Percentiles rank a stretch among this genome's conserved stretches.
Conservation (phyloP, 805 yeast genomes). For the Jamesozyma gamospora region DNA sequence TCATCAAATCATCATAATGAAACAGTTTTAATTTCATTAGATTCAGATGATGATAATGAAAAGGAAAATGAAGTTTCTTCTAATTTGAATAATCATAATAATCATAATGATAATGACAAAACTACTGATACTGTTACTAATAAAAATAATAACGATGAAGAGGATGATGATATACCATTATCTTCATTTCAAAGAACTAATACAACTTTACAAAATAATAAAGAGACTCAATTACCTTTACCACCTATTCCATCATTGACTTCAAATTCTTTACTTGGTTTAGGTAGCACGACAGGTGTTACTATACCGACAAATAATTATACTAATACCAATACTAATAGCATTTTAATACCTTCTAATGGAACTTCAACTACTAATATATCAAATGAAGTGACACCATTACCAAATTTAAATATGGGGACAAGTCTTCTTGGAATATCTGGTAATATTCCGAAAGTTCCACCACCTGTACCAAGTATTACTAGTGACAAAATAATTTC, state of each 20-base stretch:
- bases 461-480: not conserved
- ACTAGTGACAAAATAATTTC: too few relatives aligned
- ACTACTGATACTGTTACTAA: not conserved
- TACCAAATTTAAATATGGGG: too few relatives aligned
- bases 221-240: not conserved
- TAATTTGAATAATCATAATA: too few relatives aligned
- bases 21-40: constrained; percentile 32
- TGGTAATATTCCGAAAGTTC: not conserved
- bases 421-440: too few relatives aligned
- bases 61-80: not conserved
- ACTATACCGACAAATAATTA: too few relatives aligned
- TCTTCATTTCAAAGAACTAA: not conserved
- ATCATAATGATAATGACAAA: not conserved
- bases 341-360: too few relatives aligned
- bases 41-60: constrained; percentile 34
- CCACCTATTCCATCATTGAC: not conserved
- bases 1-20: constrained; percentile 1
- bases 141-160: not conserved
- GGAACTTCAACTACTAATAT: too few relatives aligned
- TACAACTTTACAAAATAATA: not conserved
- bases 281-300: not conserved
- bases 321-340: too few relatives aligned
- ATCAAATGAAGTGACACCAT: too few relatives aligned
- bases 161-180: constrained; percentile 9
- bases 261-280: constrained; percentile 1